Percentiles rank a stretch among this genome's conserved stretches.
Conservation (phyloP, 2,329 filamentous ascomycete species). For the Penicillium sp. region DNA sequence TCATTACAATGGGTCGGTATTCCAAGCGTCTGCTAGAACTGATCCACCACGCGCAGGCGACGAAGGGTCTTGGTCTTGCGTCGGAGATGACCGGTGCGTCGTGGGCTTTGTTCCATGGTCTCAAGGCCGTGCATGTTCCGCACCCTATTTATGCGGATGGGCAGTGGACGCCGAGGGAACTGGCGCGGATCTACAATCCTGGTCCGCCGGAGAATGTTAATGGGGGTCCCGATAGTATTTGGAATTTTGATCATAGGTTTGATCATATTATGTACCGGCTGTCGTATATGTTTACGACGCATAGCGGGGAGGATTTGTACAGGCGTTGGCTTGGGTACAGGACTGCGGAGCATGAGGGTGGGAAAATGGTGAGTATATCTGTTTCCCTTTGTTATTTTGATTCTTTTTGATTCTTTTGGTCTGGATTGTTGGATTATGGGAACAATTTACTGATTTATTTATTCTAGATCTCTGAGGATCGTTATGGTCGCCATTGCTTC, state of each 20-base stretch:
- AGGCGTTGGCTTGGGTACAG: slow-evolving; percentile 52
- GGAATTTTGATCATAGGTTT: slow-evolving; percentile 31
- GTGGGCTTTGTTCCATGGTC: slow-evolving; percentile 69
- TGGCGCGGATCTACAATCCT: slow-evolving; percentile 56
- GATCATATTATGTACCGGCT: slow-evolving; percentile 31
- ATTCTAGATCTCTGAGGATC: slow-evolving; percentile 15
- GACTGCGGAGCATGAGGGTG: slow-evolving; percentile 20
- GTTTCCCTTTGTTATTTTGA: neutral
- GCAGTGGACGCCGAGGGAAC: slow-evolving; percentile 54
- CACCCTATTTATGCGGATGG: slow-evolving; percentile 59
- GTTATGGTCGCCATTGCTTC: slow-evolving; percentile 24
- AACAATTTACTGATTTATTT: neutral
- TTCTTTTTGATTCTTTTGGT: neutral
- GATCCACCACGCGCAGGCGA: slow-evolving; percentile 70
- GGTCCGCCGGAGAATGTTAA: slow-evolving; percentile 50
- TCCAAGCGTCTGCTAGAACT: slow-evolving; percentile 20
- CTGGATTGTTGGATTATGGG: neutral
- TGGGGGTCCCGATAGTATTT: slow-evolving; percentile 45
- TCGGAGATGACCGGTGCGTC: slow-evolving; percentile 75
- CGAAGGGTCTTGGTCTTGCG: slow-evolving; percentile 68
- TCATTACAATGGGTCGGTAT: slow-evolving; percentile 26
- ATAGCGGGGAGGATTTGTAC: slow-evolving; percentile 52
- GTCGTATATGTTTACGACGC: slow-evolving; percentile 30
- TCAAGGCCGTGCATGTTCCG: slow-evolving; percentile 70
- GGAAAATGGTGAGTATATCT: slow-evolving; percentile 13